These are phyloP conservation scores for Kewa caespitosa DNA, from an alignment of 179 eudicot genomes.

Conservation along the genomic window DNA sequence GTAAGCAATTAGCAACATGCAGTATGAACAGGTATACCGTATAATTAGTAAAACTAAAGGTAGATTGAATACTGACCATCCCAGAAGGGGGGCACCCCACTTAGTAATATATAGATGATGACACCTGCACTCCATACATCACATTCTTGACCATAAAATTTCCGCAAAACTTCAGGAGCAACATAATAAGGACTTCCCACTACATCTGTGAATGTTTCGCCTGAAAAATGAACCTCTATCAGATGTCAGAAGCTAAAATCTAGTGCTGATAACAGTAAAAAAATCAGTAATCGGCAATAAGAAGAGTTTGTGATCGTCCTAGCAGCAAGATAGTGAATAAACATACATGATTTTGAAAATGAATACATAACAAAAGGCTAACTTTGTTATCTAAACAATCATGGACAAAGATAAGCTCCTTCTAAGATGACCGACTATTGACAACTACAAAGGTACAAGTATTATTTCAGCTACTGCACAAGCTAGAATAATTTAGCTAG, in stretches of 20 bases:
- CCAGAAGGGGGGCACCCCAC: conserved; percentile 57
- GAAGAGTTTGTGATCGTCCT: not conserved
- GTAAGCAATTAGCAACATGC: not conserved
- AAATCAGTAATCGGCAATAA: not conserved
- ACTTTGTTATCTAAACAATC: not conserved
- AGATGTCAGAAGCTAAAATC: not conserved
- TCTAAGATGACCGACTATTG: not conserved
- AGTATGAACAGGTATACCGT: not conserved
- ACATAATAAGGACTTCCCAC: conserved; percentile 56
- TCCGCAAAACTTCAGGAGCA: conserved; percentile 44
- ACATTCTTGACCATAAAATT: conserved; percentile 46
- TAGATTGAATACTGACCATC: conserved; percentile 32
- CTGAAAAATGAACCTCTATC: conserved; percentile 20
- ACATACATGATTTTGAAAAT: not conserved
- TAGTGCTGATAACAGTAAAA: not conserved
- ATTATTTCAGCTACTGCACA: not conserved
- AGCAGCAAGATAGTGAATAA: not conserved
- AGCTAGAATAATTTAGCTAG: not conserved
- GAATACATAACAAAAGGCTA: not conserved
- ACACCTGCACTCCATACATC: conserved; percentile 55
- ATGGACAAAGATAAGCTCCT: not conserved
- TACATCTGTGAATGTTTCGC: conserved; percentile 45
- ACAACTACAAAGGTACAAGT: not conserved
- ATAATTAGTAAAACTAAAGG: not conserved
- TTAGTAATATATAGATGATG: conserved; percentile 41